Evolutionary conservation across 805 yeast species (phyloP).

Genomic region (Pichia manshurica): DNA sequence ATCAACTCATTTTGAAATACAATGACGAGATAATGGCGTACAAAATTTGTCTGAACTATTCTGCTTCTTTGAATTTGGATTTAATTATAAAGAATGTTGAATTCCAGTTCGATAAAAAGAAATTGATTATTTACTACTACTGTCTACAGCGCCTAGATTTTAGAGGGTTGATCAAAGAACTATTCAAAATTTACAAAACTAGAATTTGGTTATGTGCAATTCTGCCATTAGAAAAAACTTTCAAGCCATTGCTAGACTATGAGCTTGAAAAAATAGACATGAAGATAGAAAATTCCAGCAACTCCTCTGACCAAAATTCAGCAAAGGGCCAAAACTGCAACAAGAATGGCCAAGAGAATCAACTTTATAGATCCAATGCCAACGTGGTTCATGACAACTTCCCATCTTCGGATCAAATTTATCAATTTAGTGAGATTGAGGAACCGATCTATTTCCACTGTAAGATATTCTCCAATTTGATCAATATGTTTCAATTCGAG

Average conservation of each 20-base stretch:
- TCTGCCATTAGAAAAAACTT: constrained; percentile 33
- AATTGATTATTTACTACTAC: constrained; percentile 64
- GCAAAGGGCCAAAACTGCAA: not conserved
- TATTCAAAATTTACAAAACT: constrained; percentile 70
- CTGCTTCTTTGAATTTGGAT: constrained; percentile 35
- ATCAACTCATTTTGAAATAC: constrained; percentile 55
- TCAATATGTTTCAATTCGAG: constrained; percentile 40
- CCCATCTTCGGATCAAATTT: constrained; percentile 37
- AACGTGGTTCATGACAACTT: constrained; percentile 26
- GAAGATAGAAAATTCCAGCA: not conserved
- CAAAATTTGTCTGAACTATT: constrained; percentile 51
- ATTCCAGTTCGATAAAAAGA: constrained; percentile 76
- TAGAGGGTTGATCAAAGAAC: constrained; percentile 64
- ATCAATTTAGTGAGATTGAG: constrained; percentile 29
- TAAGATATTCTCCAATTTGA: constrained; percentile 41
- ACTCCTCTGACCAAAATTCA: not conserved
- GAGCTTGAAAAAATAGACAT: constrained; percentile 24
- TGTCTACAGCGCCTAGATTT: constrained; percentile 66
- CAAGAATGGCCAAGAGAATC: not conserved
- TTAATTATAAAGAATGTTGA: constrained; percentile 69
- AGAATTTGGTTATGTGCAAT: constrained; percentile 83
- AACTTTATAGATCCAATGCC: constrained; percentile 32
- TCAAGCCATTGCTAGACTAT: constrained; percentile 26
- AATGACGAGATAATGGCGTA: constrained; percentile 69
- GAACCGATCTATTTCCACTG: constrained; percentile 48